Base-by-base conservation (phyloP, 768 basidiomycete species). In the Boletus fagicola region DNA sequence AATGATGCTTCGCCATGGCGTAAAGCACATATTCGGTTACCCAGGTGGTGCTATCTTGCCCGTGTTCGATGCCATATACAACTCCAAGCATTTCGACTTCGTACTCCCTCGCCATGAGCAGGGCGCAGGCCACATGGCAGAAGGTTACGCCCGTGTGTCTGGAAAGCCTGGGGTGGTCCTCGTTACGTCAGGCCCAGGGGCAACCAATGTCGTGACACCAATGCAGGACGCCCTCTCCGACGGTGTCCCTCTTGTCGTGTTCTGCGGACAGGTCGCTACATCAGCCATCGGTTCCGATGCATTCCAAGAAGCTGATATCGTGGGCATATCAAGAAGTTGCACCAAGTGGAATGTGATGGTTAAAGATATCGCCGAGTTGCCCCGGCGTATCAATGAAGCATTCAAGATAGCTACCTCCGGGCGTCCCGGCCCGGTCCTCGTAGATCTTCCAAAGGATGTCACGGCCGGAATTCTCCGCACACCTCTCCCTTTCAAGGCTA, bases 261-360 rank as follows among this genome's bases (percentile, higher is more conserved):
- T 98, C 76, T 85, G 87, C 46, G 96, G 97, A 1, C 96, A 98
- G 78, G 96, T 99, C n/a, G 96, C 97, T 0, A 98, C 96, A 9
- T 91, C 91, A n/a, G 88, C 92, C 51, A 99, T 99, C 59, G 96
- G 96, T n/a, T 95, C 92, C 16, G 96, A 99, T 69, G 92, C 93
- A 1, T 99, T 99, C 83, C 97, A 99, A 71, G 97, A 99, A 75
- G 97, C 97, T 40, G 97, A 99, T 71, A 76, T 98, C 49, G 80
- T 99, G 54, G 97, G 97, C 49, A 99, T 98, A 73, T 97, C 95
- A 31, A 82, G 96, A 50, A 87, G 88, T 65, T 99, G 97, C 77
- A 98, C 97, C 26, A 99, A 98, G 73, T 98, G 97, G 97, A 98
- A 99, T 70, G 96, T 99, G 59, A 96, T 98, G 94, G 92, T 98